Evolutionary conservation across 2,329 filamentous ascomycete species (phyloP), one percentile per base, ranked within the genome.

Genomic region (Chaetothyriales sp.): DNA sequence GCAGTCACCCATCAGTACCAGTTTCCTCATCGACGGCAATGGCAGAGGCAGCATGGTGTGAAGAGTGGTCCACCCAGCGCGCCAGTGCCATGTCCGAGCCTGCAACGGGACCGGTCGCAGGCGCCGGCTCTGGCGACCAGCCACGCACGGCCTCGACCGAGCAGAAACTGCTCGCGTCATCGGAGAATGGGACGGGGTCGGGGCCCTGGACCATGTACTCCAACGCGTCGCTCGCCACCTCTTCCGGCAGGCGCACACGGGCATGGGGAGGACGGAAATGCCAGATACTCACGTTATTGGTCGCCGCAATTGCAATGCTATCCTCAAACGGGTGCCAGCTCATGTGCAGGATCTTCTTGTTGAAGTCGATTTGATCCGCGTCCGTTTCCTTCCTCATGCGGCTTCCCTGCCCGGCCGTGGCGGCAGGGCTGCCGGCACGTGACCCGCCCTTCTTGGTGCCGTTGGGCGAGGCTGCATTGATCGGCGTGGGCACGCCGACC

Each of bases 311-410:
- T 53, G 92, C 92, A 72, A 98, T 98, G 73, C 90, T 97, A 73
- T 98, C 90, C 72, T 98, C 92, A 64, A 94, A 95, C 47, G 92
- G 92, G 81, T 98, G 92, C 92, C 92, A 98, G 73, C 90, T 97
- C 92, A 98, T 98, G 70, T 98, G 92, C 66, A 98, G 69, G 64
- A 98, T 98, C 80, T 98, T 98, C 80, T 97, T 98, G 78, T 97
- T 97, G 72, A 97, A 98, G 71, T 98, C 92, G 70, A 97, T 97
- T 73, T 97, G 90, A 69, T 98, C 90, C 53, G 92, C 92, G 70
- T 98, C 92, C 50, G 92, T 98, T 75, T 98, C 92, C 74, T 95
- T 97, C 65, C 89, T 84, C 92, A 98, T 97, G 62, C 92, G 81
- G 67, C 92, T 88, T 52, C 88, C 89, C 65, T 89, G 86, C 45